phyloP scores from a whole-genome alignment of 352 stramenopile species.

The Sclerospora graminicola region DNA sequence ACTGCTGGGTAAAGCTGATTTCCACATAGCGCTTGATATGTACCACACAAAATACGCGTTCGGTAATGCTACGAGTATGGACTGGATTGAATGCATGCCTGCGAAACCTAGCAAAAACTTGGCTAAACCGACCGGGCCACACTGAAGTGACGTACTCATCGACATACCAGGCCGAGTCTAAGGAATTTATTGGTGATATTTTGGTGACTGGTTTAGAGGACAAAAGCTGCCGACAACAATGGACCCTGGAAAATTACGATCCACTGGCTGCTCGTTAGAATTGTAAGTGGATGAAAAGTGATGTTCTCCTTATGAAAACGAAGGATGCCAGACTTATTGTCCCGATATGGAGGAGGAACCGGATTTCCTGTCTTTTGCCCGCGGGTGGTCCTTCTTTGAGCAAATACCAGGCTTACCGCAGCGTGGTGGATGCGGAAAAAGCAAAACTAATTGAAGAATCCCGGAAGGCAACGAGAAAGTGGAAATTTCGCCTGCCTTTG shows the following conservation, averaged over 20 bases:
- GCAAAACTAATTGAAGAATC: slow-evolving; percentile 54
- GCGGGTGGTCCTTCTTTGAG: slow-evolving; percentile 77
- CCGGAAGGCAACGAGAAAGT: slow-evolving; percentile 33
- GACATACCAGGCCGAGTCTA: slow-evolving; percentile 41
- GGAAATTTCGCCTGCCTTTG: slow-evolving; percentile 44
- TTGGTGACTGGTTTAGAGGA: slow-evolving; percentile 63
- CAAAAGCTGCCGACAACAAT: slow-evolving; percentile 48
- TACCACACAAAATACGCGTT: too few species aligned
- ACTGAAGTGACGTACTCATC: slow-evolving; percentile 54
- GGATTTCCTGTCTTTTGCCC: slow-evolving; percentile 64
- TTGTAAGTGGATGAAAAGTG: slow-evolving; percentile 40
- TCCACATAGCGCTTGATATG: slow-evolving; percentile 68
- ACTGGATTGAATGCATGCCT: slow-evolving; percentile 74
- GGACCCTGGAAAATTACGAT: slow-evolving; percentile 71
- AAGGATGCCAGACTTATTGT: slow-evolving; percentile 47
- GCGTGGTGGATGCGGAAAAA: slow-evolving; percentile 55
- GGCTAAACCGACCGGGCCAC: slow-evolving; percentile 62
- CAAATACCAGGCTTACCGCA: slow-evolving; percentile 67
- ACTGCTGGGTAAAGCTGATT: slow-evolving; percentile 45
- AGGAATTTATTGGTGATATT: slow-evolving; percentile 47
- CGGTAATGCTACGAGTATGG: too few species aligned
- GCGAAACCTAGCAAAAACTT: slow-evolving; percentile 58
- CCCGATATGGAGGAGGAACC: slow-evolving; percentile 36
- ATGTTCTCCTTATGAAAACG: slow-evolving; percentile 48
- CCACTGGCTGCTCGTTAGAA: slow-evolving; percentile 66